A percentile compares a stretch with the other conserved stretches of the same genome.
Evolutionary conservation across 2,329 filamentous ascomycete species (phyloP).

Genomic region (Septoria linicola): DNA sequence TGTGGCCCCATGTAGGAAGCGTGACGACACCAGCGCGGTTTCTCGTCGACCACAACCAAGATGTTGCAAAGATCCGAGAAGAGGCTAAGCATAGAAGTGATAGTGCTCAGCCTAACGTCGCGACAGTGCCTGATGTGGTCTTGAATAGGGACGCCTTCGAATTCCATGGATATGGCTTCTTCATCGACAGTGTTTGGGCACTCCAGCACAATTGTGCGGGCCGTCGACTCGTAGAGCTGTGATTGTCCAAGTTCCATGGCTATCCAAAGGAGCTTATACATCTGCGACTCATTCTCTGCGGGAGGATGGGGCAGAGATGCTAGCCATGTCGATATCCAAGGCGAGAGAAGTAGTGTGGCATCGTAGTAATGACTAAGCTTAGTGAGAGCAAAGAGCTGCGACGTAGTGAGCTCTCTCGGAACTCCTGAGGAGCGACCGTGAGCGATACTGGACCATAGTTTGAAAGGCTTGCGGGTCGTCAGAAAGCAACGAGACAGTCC

Average conservation of each 20-base stretch:
- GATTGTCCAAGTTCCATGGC: slow-evolving; percentile 9
- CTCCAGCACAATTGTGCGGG: no score
- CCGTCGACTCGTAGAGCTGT: not conserved
- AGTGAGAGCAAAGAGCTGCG: slow-evolving; percentile 41
- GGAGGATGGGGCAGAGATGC: not conserved
- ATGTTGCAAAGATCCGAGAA: slow-evolving; percentile 13
- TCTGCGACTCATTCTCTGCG: slow-evolving; percentile 5
- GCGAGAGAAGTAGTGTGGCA: slow-evolving; percentile 14
- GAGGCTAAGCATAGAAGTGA: slow-evolving; percentile 15
- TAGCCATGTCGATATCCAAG: slow-evolving; percentile 17
- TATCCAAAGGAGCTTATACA: slow-evolving; percentile 20
- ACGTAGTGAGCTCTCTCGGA: slow-evolving; percentile 35
- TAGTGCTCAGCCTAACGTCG: not conserved
- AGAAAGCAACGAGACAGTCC: not conserved
- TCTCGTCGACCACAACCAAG: slow-evolving; percentile 15
- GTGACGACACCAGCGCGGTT: slow-evolving; percentile 38
- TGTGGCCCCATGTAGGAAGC: slow-evolving; percentile 40
- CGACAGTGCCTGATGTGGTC: not conserved
- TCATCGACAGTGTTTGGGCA: no score
- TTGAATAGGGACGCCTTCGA: no score
- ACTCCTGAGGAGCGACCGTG: slow-evolving; percentile 32
- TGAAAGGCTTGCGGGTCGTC: slow-evolving; percentile 3
- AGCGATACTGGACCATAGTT: slow-evolving; percentile 43
- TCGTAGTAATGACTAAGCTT: slow-evolving; percentile 25
- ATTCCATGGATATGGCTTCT: not conserved